A percentile compares a stretch with the other conserved stretches of the same genome.
Evolutionary conservation across 495 filamentous ascomycete genomes (phyloP).

Genomic region (Hypoxylon fuscum): DNA sequence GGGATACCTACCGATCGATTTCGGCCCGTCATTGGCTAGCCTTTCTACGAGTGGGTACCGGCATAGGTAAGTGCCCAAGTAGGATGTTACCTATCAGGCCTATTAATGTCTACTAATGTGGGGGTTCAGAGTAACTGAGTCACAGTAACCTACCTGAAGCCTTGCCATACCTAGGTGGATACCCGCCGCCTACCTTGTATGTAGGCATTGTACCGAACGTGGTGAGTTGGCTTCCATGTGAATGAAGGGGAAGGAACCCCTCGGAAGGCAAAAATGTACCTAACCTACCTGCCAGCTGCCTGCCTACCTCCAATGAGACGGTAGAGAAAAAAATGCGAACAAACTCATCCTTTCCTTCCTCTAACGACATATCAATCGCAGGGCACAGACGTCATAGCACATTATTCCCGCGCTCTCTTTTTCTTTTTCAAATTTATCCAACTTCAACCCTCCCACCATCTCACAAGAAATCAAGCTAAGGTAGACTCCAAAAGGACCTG

Average conservation of each 20-base stretch:
- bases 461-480: slow-evolving; percentile 21
- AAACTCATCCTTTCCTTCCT: slow-evolving; percentile 17
- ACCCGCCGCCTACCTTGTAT: slow-evolving; percentile 1
- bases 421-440: slow-evolving; percentile 18
- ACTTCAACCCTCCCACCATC: slow-evolving; percentile 20
- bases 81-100: not conserved
- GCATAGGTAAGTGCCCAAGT: not conserved
- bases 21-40: slow-evolving; percentile 13
- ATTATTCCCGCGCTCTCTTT: slow-evolving; percentile 6
- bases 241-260: slow-evolving; percentile 2
- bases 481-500: not conserved
- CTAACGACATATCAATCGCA: slow-evolving; percentile 14
- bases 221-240: not conserved
- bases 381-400: slow-evolving; percentile 34
- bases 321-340: slow-evolving; percentile 26
- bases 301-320: slow-evolving; percentile 14
- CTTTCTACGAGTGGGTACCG: not conserved
- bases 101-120: too few species aligned
- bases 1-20: slow-evolving; percentile 11
- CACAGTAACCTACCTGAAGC: too few species aligned
- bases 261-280: slow-evolving; percentile 16
- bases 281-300: too few species aligned
- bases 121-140: slow-evolving; percentile 20
- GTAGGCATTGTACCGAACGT: too few species aligned
- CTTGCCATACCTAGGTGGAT: too few species aligned